Evolutionary conservation across 1,284 basidiomycete species (phyloP).

Genomic region (Apiotrichum domesticum): DNA sequence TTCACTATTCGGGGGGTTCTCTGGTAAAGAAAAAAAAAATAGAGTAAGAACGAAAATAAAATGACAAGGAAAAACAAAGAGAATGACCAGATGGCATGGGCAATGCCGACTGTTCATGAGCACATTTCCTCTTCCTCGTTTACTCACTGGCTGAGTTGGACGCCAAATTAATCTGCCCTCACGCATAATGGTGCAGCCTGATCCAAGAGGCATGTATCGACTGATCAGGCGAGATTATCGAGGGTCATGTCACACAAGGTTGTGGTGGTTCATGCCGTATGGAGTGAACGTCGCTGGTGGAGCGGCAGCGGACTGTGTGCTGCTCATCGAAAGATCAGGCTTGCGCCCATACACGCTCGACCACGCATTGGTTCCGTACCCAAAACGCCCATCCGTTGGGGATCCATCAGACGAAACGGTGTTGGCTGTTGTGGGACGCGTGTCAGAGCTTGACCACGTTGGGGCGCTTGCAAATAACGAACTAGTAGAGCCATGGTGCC

Average conservation of each 20-base stretch:
- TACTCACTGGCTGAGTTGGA: too few species aligned
- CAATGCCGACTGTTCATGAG: too few species aligned
- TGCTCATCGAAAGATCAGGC: background rate
- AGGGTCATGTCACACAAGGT: background rate
- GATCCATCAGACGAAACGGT: slow-evolving; percentile 14
- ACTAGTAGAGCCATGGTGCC: slow-evolving; percentile 11
- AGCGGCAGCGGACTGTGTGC: background rate
- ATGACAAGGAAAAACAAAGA: background rate
- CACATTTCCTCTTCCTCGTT: too few species aligned
- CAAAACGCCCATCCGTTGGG: slow-evolving; percentile 13
- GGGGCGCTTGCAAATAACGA: slow-evolving; percentile 14
- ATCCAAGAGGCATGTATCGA: too few species aligned
- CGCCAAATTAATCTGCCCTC: too few species aligned
- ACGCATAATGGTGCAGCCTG: too few species aligned
- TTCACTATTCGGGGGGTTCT: background rate
- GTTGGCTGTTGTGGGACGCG: slow-evolving; percentile 19
- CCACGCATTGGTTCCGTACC: slow-evolving; percentile 3
- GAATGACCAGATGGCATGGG: background rate
- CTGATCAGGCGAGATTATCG: too few species aligned
- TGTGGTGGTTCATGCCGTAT: slow-evolving; percentile 11
- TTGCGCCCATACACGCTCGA: slow-evolving; percentile 1
- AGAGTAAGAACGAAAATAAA: background rate
- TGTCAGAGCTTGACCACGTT: slow-evolving; percentile 12
- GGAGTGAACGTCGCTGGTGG: background rate
- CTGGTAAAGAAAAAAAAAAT: background rate